phyloP scores from a whole-genome alignment of 192 early-diverging fungal species.

The Spinellus fusiger region DNA sequence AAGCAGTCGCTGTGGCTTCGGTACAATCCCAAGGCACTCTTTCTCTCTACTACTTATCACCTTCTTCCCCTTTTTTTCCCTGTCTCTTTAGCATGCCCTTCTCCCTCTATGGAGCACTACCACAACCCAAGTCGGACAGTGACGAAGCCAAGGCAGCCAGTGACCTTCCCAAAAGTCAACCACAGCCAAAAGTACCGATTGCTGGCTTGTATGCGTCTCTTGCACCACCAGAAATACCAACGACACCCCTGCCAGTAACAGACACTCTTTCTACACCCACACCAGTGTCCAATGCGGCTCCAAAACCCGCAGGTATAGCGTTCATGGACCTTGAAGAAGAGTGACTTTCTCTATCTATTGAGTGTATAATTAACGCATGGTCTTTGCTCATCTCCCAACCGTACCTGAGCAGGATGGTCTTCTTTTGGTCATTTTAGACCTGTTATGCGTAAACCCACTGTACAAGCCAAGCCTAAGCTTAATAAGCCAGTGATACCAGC shows the following conservation, averaged over 20 bases:
- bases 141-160: too few relatives aligned
- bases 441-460: constrained; percentile 36
- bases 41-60: too few relatives aligned
- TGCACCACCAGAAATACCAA: constrained; percentile 1
- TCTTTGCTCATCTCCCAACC: not conserved
- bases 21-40: too few relatives aligned
- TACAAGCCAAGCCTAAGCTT: constrained; percentile 45
- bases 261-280: not conserved
- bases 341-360: not conserved
- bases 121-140: too few relatives aligned
- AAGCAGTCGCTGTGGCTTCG: too few relatives aligned
- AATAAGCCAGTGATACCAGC: constrained; percentile 21
- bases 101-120: too few relatives aligned
- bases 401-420: constrained; percentile 25
- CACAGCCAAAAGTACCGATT: too few relatives aligned
- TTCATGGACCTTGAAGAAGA: not conserved
- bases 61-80: too few relatives aligned
- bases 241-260: not conserved
- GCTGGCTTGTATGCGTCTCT: constrained; percentile 16
- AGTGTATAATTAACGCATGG: not conserved
- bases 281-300: not conserved
- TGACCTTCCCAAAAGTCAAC: too few relatives aligned
- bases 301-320: constrained; percentile 16
- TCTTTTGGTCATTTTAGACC: constrained; percentile 29
- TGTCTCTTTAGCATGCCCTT: too few relatives aligned